phyloP scores from a whole-genome alignment of 2,329 filamentous ascomycete genomes.

The Bipolaris bicolor region DNA sequence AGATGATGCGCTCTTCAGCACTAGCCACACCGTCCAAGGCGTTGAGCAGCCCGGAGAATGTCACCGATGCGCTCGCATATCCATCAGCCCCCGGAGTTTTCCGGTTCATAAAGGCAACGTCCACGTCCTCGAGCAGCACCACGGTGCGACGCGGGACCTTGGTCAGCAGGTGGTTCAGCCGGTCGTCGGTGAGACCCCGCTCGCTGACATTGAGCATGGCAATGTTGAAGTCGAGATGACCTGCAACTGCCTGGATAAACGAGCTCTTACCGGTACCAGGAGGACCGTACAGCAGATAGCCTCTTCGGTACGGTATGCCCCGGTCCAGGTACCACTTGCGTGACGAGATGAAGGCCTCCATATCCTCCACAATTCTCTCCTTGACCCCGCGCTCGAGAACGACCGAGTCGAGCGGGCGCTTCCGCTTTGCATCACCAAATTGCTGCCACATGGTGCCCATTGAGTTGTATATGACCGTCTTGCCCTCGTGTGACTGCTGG shows the following conservation, averaged over 20 bases:
- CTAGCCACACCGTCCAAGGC: constrained; percentile 85
- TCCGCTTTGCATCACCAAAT: constrained; percentile 83
- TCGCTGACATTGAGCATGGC: constrained; percentile 92
- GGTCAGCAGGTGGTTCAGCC: constrained; percentile 82
- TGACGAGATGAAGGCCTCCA: constrained; percentile 79
- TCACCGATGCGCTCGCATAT: constrained; percentile 86
- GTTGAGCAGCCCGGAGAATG: constrained; percentile 84
- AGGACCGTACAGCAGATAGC: constrained; percentile 87
- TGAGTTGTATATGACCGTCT: constrained; percentile 88
- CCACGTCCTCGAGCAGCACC: constrained; percentile 85
- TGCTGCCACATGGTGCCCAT: constrained; percentile 83
- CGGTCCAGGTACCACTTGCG: constrained; percentile 90
- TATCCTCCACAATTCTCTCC: constrained; percentile 78
- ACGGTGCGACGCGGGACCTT: constrained; percentile 84
- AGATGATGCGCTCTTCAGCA: constrained; percentile 90
- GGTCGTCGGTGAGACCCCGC: constrained; percentile 86
- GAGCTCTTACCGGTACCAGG: constrained; percentile 93
- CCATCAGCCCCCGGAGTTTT: constrained; percentile 79
- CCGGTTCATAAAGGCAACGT: constrained; percentile 86
- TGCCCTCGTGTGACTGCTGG: constrained; percentile 81
- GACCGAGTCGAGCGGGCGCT: constrained; percentile 86
- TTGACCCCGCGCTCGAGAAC: constrained; percentile 84
- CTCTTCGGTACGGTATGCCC: constrained; percentile 90
- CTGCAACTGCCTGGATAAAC: constrained; percentile 93
- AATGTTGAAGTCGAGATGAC: constrained; percentile 90